phyloP scores from a whole-genome alignment of 192 early-diverging fungal species.

The Jimgerdemannia flammicorona region DNA sequence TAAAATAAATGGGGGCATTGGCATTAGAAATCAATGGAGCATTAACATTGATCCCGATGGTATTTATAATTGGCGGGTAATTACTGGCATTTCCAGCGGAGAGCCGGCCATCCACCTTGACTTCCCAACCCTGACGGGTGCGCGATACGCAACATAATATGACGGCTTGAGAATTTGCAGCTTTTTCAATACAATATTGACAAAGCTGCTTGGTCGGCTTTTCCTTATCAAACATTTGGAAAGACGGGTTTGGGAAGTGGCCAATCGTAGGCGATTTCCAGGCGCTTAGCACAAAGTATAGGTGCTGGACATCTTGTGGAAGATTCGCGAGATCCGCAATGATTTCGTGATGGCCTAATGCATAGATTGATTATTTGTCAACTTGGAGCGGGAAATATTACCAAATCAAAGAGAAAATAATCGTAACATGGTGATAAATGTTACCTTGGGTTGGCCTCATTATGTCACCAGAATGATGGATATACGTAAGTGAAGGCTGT shows the following conservation, averaged over 20 bases:
- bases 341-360: constrained; percentile 14
- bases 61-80: constrained; percentile 9
- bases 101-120: constrained; percentile 5
- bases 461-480: constrained; percentile 20
- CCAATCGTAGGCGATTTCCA: constrained; percentile 12
- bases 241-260: constrained; percentile 11
- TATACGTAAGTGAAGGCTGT: constrained; percentile 11
- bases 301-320: constrained; percentile 9
- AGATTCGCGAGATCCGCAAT: constrained; percentile 13
- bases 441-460: too few species aligned
- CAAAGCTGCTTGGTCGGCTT: constrained; percentile 12
- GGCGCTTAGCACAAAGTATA: constrained; percentile 19
- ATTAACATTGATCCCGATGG: neutral
- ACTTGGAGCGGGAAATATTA: too few species aligned
- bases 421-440: too few species aligned
- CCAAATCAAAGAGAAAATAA: too few species aligned
- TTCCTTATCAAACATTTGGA: constrained; percentile 16
- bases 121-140: constrained; percentile 13
- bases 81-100: constrained; percentile 16
- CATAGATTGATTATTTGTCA: too few species aligned
- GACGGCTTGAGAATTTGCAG: constrained; percentile 18
- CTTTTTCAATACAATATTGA: constrained; percentile 5
- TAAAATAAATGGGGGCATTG: too few species aligned
- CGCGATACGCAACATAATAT: constrained; percentile 20
- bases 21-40: too few species aligned